Conservation (phyloP, 768 basidiomycete species). For the Leccinum variicolor region DNA sequence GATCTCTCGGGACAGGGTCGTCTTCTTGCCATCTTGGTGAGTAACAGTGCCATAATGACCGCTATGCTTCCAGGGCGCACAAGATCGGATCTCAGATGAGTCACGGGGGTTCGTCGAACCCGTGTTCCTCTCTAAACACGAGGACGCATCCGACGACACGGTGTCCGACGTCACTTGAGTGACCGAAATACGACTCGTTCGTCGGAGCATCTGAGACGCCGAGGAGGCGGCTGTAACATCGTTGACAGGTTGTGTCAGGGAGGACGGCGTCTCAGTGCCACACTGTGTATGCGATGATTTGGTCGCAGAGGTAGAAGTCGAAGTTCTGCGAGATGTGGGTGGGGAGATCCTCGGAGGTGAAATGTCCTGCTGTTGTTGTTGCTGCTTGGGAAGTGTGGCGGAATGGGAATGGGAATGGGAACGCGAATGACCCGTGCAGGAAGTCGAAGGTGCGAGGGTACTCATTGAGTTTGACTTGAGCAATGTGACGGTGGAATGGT, state of each 20-base stretch:
- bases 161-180: conserved; percentile 4
- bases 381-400: conserved; percentile 1
- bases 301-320: conserved; percentile 5
- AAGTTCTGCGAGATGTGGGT: conserved; percentile 14
- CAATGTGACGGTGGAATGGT: conserved; percentile 22
- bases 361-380: neutral
- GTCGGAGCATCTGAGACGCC: conserved; percentile 22
- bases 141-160: neutral
- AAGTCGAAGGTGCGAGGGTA: conserved; percentile 27
- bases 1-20: conserved; percentile 8
- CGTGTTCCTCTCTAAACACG: conserved; percentile 2
- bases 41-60: conserved; percentile 17
- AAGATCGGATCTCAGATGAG: conserved; percentile 21
- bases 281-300: neutral
- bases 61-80: conserved; percentile 4
- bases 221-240: conserved; percentile 3
- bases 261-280: conserved; percentile 3
- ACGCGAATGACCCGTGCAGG: conserved; percentile 22
- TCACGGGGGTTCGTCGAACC: conserved; percentile 7
- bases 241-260: conserved; percentile 13
- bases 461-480: conserved; percentile 25
- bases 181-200: conserved; percentile 16
- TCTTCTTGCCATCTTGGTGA: conserved; percentile 7
- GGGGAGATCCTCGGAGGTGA: conserved; percentile 15
- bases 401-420: conserved; percentile 14